Conservation (phyloP, 306 rosid species). For the Datisca glomerata region DNA sequence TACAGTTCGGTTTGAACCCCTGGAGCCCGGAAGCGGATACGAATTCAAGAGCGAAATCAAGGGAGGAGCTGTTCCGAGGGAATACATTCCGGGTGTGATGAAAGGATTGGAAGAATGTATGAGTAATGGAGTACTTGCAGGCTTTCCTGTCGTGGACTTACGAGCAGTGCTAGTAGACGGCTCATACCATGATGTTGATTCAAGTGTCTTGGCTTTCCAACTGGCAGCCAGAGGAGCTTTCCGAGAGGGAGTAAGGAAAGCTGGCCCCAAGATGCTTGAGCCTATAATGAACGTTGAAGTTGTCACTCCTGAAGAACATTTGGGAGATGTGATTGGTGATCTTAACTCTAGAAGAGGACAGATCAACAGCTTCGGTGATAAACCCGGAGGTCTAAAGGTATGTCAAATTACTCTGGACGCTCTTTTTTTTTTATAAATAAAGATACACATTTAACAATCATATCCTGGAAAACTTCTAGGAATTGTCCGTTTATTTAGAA, state of each 20-base stretch:
- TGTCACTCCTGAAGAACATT: conserved; percentile 90
- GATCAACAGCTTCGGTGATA: conserved; percentile 87
- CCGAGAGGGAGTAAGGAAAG: conserved; percentile 70
- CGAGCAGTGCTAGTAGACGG: conserved; percentile 80
- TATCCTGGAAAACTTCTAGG: no score
- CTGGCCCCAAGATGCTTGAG: conserved; percentile 87
- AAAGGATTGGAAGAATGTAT: conserved; percentile 97
- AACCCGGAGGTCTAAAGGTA: conserved; percentile 98
- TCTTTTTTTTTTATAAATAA: no score
- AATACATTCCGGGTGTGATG: conserved; percentile 93
- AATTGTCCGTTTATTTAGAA: no score
- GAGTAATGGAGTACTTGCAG: conserved; percentile 92
- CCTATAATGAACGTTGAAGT: conserved; percentile 96
- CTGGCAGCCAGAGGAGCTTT: conserved; percentile 98
- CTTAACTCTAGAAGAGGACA: conserved; percentile 98
- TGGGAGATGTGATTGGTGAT: conserved; percentile 96
- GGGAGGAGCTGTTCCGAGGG: conserved; percentile 93
- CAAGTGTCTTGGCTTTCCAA: conserved; percentile 93
- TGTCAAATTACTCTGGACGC: not conserved
- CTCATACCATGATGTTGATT: conserved; percentile 90
- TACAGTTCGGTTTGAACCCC: conserved; percentile 80
- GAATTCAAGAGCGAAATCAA: conserved; percentile 98
- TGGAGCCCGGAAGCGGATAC: conserved; percentile 84
- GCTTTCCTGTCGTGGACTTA: conserved; percentile 88
- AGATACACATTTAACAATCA: no score